Evolutionary conservation across 768 basidiomycete genomes (phyloP), one percentile per base, ranked within the genome.

Genomic region (Suillus plorans): DNA sequence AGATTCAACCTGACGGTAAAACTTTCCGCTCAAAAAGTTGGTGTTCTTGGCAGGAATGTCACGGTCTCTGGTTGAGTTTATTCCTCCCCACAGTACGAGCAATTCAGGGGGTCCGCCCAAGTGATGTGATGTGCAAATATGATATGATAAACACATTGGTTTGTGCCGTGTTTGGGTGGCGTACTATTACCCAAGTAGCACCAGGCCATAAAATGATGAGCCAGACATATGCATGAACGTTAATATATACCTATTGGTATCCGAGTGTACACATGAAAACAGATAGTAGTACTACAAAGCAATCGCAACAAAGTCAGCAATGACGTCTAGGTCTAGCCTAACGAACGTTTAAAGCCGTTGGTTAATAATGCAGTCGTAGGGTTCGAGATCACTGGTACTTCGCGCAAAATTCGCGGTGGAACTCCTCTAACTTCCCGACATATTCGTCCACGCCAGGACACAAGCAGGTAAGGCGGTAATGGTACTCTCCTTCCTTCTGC

Each of bases 361-460:
- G 5, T 59, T 20, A 31, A 42, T 20, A 7, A 59, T 12, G 41
- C 58, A 7, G 41, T 42, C 41, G 16, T 6, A 42, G 10, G 39
- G 28, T 41, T 8, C 14, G 25, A 42, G 18, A 59, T 59, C 52
- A 64, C 56, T 65, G 76, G 66, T 85, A 86, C 77, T 84, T 85
- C 63, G 74, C 72, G 76, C 86, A 79, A 67, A 91, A 91, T 25
- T 79, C 79, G 62, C 77, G 72, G 72, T 91, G 90, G 85, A 91
- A 91, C 64, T 76, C 79, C 79, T 94, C 95, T 56, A 98, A 81
- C 72, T 92, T 90, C 41, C 83, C 82, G 10, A 97, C 91, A 73
- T 95, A 98, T 70, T 95, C 94, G 53, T 97, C 96, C 20, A 94
- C 93, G 47, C 94, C 94, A 3, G 95, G 95, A 71, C 95, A 97